Evolutionary conservation across 2,329 filamentous ascomycete species (phyloP).

Genomic region (Blumeriella jaapii): DNA sequence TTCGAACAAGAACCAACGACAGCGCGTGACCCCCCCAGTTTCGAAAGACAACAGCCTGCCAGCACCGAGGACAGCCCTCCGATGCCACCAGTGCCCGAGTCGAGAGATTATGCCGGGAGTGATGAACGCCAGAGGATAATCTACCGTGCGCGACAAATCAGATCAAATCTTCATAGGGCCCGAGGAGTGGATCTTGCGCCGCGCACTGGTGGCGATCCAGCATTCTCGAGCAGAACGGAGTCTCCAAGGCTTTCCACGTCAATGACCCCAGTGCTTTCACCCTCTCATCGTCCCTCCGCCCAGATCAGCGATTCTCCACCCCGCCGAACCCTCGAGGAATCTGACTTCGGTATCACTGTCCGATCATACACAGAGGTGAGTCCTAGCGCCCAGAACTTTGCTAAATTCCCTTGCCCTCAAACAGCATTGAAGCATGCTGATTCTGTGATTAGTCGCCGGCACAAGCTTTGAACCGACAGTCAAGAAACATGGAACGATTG

Average conservation of each 20-base stretch:
- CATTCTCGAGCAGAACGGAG: conserved; percentile 10
- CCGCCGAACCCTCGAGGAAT: conserved; percentile 7
- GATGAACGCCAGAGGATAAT: conserved; percentile 17
- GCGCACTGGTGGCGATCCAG: conserved; percentile 16
- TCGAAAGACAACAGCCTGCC: conserved; percentile 13
- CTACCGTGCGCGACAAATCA: conserved; percentile 12
- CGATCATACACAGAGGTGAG: neutral
- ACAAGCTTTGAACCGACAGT: conserved; percentile 11
- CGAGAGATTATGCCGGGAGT: conserved; percentile 17
- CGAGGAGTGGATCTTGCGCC: conserved; percentile 15
- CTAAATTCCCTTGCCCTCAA: too few relatives aligned
- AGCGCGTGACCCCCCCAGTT: conserved; percentile 14
- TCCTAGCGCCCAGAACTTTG: too few relatives aligned
- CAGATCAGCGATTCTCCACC: conserved; percentile 4
- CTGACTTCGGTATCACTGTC: conserved; percentile 7
- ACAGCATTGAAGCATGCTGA: neutral
- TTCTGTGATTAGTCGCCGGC: conserved; percentile 2
- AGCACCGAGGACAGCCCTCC: conserved; percentile 15
- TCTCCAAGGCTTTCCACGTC: conserved; percentile 13
- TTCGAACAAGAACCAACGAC: conserved; percentile 17
- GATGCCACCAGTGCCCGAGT: conserved; percentile 25
- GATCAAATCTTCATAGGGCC: conserved; percentile 16
- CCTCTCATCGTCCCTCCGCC: conserved; percentile 7
- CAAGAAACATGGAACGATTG: conserved; percentile 13
- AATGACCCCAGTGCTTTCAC: conserved; percentile 14